Base-by-base conservation (phyloP, 768 basidiomycete species). In the Phylloporus sp. region DNA sequence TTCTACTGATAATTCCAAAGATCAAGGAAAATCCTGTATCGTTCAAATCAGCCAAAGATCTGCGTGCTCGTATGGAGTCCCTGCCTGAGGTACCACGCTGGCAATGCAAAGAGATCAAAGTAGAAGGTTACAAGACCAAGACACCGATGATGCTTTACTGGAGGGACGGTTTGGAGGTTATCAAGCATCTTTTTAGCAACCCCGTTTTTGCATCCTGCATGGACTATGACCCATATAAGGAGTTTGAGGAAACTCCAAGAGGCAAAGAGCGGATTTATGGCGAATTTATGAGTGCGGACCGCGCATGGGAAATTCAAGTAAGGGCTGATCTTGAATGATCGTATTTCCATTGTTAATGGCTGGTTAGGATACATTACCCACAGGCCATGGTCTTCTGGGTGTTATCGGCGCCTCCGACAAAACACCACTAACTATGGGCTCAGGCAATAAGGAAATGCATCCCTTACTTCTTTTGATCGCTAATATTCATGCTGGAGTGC, bases 361-460 rank as follows among this genome's bases (percentile, higher is more conserved):
- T 20, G 8, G 23, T 28, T 29, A 56, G 50, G 36, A 29, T 28
- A 7, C 12, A 5, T 26, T 56, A 38, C 64, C 59, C 5, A 4
- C 34, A 1, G 67, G 67, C 2, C 55, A 60, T 3, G 68, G 67
- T 0, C 50, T 73, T 34, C 48, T 71, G 3, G 67, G 70, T 3
- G 49, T 62, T 0, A 58, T 73, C n/a, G 47, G 56, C 1, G 65
- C 65, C 11, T 69, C 66, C 0, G 67, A 73, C 43, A 73, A 73
- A 41, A 71, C 69, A 7, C 63, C 62, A 35, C 57, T 73, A 13
- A 67, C 67, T 0, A 52, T 61, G 4, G 60, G 61, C 41, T 69
- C 66, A 3, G 67, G 70, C n/a, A 58, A 67, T 35, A 61, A 64
- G 29, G 53, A 58, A 5, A 70, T 67, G 31, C 68, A 73, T 34